Evolutionary conservation across 2,329 filamentous ascomycete species (phyloP).

Genomic region (Arthrobotrys musiformis): DNA sequence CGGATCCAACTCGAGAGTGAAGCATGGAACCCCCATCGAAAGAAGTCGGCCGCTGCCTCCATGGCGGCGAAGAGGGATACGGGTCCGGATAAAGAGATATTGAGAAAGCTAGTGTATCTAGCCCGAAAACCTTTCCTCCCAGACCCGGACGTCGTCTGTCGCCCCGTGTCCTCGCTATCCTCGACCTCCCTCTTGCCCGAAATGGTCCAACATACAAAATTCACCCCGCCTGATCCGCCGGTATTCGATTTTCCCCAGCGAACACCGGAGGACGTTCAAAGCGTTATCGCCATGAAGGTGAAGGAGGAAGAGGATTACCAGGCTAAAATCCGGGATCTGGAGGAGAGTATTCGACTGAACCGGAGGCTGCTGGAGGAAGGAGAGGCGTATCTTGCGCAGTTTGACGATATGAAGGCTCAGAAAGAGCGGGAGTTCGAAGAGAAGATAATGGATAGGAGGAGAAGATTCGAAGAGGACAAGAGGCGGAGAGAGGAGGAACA

Average conservation of each 20-base stretch:
- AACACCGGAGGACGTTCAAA: not conserved
- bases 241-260: not conserved
- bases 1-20: slow-evolving; percentile 32
- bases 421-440: not conserved
- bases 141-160: not conserved
- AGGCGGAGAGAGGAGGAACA: not conserved
- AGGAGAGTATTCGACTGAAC: not conserved
- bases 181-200: not conserved
- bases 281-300: not conserved
- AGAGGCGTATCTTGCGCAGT: not conserved
- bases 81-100: not conserved
- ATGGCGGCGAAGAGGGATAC: not conserved
- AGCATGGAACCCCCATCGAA: not conserved
- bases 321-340: not conserved
- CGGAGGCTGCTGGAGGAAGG: not conserved
- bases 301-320: not conserved
- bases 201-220: not conserved
- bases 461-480: not conserved
- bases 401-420: not conserved
- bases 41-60: not conserved
- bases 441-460: not conserved
- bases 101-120: not conserved
- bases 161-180: not conserved
- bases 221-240: not conserved
- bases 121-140: not conserved